These are phyloP conservation scores for Grosmannia clavigera DNA, from an alignment of 2,329 filamentous ascomycete genomes.

Conservation along the genomic window DNA sequence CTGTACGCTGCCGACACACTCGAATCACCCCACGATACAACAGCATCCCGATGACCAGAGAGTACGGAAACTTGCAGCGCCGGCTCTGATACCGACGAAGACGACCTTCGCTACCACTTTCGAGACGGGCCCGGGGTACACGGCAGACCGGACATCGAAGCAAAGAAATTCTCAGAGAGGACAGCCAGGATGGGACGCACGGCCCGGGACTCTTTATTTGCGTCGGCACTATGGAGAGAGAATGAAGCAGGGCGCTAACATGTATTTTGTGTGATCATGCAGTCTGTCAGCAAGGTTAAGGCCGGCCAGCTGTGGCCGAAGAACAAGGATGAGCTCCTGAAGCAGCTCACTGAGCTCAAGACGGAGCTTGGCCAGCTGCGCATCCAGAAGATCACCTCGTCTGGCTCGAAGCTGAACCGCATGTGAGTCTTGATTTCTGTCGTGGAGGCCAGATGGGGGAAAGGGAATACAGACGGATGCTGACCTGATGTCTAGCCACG, in stretches of 20 bases:
- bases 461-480: not conserved
- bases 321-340: constrained; percentile 96
- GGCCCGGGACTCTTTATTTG: too few species aligned
- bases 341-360: constrained; percentile 93
- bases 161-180: not conserved
- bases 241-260: not conserved
- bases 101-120: not conserved
- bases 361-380: constrained; percentile 90
- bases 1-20: not conserved
- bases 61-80: not conserved
- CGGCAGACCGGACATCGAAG: not conserved
- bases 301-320: constrained; percentile 94
- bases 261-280: constrained; percentile 12
- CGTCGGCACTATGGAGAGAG: not conserved
- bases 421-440: constrained; percentile 52
- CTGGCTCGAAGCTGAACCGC: constrained; percentile 90
- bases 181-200: too few species aligned
- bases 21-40: not conserved
- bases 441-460: not conserved
- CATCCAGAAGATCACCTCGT: constrained; percentile 96
- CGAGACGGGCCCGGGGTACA: not conserved
- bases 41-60: not conserved
- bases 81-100: not conserved
- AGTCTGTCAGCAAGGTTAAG: constrained; percentile 69
- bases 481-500: constrained; percentile 53